phyloP scores from a whole-genome alignment of 2,329 filamentous ascomycete genomes.

The Trichoderma sp. region DNA sequence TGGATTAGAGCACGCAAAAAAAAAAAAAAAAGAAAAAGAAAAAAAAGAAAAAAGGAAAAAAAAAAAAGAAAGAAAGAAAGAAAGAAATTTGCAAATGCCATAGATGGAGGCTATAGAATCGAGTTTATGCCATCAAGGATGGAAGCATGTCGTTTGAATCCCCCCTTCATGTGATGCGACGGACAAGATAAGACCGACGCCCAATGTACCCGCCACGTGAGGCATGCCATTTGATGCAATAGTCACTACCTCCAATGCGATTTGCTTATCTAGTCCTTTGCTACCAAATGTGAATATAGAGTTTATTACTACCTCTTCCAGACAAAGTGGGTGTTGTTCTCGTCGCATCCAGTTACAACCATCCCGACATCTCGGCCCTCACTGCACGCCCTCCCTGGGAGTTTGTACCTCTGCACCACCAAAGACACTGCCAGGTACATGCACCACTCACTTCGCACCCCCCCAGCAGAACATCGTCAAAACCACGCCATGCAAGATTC shows the following conservation, averaged over 20 bases:
- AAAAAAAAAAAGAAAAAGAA: no score
- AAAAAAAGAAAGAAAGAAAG: no score
- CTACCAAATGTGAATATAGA: not conserved
- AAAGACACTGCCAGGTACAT: not conserved
- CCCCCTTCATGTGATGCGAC: not conserved
- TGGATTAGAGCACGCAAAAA: not conserved
- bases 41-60: no score
- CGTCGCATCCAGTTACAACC: not conserved
- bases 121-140: not conserved
- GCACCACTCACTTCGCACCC: not conserved
- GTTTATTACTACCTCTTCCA: not conserved
- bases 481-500: not conserved
- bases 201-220: not conserved
- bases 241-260: not conserved
- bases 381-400: not conserved
- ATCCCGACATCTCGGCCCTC: not conserved
- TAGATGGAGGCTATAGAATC: not conserved
- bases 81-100: not conserved
- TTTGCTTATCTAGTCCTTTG: not conserved
- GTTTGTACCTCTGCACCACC: not conserved
- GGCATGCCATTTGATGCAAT: not conserved
- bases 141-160: not conserved
- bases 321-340: not conserved
- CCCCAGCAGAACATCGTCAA: not conserved
- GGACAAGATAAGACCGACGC: not conserved